A percentile compares a stretch with the other conserved stretches of the same genome.
Conservation (phyloP, 2,329 filamentous ascomycete species). For the Alternaria gaisen region DNA sequence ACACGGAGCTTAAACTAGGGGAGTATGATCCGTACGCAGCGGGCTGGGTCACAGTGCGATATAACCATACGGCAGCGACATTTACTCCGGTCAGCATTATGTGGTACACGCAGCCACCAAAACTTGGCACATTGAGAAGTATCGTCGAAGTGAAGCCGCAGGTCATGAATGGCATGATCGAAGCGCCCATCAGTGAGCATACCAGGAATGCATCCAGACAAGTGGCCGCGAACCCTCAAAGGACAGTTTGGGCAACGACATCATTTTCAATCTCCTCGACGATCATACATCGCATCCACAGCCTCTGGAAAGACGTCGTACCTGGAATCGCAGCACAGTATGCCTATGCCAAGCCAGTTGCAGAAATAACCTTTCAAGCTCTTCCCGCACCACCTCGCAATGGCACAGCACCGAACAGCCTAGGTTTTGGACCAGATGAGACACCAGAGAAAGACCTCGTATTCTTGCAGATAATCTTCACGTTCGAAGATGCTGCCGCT, state of each 20-base stretch:
- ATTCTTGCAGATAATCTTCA: conserved; percentile 35
- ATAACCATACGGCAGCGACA: conserved; percentile 28
- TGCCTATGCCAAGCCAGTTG: conserved; percentile 23
- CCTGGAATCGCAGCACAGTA: conserved; percentile 24
- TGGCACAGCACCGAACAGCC: conserved; percentile 22
- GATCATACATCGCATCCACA: conserved; percentile 30
- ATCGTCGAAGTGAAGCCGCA: conserved; percentile 28
- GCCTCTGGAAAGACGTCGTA: conserved; percentile 26
- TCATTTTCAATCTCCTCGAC: conserved; percentile 31
- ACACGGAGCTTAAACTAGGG: conserved; percentile 30
- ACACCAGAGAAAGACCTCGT: conserved; percentile 28
- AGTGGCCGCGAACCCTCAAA: conserved; percentile 20
- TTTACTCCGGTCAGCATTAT: conserved; percentile 31
- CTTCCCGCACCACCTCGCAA: conserved; percentile 26
- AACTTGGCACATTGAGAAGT: conserved; percentile 26
- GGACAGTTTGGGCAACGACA: conserved; percentile 38
- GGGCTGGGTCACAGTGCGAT: conserved; percentile 36
- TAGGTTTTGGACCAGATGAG: conserved; percentile 27
- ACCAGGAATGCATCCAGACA: conserved; percentile 31
- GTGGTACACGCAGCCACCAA: conserved; percentile 34
- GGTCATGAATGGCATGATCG: conserved; percentile 25
- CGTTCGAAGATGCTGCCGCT: conserved; percentile 25
- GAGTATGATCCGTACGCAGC: conserved; percentile 33
- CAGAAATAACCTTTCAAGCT: conserved; percentile 35
- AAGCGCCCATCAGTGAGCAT: conserved; percentile 28